phyloP scores from a whole-genome alignment of 495 filamentous ascomycete species.

The Thermothielavioides terrestris region DNA sequence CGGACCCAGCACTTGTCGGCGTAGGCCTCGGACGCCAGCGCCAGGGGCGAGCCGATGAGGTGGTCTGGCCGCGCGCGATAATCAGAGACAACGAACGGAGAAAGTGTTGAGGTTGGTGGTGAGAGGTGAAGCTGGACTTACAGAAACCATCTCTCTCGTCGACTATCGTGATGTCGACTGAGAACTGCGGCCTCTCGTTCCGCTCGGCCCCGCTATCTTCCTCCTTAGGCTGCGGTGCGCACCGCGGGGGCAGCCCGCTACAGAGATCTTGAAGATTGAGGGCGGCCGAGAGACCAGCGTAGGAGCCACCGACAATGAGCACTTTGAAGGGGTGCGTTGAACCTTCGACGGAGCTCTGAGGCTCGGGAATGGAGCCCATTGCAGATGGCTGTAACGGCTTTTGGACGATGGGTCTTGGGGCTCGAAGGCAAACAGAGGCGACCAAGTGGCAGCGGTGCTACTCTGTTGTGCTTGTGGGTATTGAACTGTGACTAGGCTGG shows the following conservation, averaged over 20 bases:
- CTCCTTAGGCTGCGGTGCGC: conserved; percentile 14
- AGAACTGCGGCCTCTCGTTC: conserved; percentile 27
- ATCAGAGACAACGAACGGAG: neutral
- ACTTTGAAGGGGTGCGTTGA: conserved; percentile 27
- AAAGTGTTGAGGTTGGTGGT: neutral
- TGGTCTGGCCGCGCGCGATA: conserved; percentile 35
- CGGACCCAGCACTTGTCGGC: conserved; percentile 53
- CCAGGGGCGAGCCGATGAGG: conserved; percentile 56
- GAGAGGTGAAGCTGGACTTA: conserved; percentile 26
- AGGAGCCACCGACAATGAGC: conserved; percentile 55
- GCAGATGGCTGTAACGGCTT: neutral
- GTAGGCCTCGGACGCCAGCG: conserved; percentile 47
- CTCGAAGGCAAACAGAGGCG: too few relatives aligned
- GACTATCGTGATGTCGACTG: conserved; percentile 56
- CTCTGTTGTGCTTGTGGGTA: too few relatives aligned
- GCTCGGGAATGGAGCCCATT: conserved; percentile 13
- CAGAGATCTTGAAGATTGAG: conserved; percentile 54
- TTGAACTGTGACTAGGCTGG: too few relatives aligned
- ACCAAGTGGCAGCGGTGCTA: too few relatives aligned
- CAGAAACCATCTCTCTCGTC: conserved; percentile 67
- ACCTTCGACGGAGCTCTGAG: neutral
- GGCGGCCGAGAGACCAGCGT: conserved; percentile 52
- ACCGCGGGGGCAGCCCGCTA: conserved; percentile 27
- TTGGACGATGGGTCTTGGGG: too few relatives aligned
- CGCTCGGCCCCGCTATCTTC: conserved; percentile 12